A percentile compares a stretch with the other conserved stretches of the same genome.
phyloP scores from a whole-genome alignment of 352 stramenopile species.

The Pythium monospermum region DNA sequence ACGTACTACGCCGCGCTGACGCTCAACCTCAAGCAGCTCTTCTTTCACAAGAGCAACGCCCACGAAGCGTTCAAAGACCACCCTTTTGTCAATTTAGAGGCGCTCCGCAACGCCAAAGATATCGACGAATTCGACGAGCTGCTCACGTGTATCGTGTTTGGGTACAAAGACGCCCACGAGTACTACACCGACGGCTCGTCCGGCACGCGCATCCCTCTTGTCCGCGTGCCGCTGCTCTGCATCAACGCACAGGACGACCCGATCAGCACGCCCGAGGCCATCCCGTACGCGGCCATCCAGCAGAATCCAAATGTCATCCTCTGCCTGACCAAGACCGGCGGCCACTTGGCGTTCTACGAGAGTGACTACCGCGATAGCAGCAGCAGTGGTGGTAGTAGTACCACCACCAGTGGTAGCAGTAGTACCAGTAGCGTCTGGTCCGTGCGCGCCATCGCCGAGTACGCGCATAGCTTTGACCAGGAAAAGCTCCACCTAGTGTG shows the following conservation, averaged over 20 bases:
- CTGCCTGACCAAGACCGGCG: slow-evolving; percentile 52
- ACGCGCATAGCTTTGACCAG: slow-evolving; percentile 38
- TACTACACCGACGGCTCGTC: slow-evolving; percentile 57
- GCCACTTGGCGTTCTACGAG: slow-evolving; percentile 72
- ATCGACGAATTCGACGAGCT: slow-evolving; percentile 63
- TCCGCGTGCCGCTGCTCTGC: slow-evolving; percentile 57
- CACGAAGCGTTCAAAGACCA: slow-evolving; percentile 52
- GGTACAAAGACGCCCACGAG: slow-evolving; percentile 46
- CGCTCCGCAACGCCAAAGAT: slow-evolving; percentile 34
- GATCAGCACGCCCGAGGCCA: slow-evolving; percentile 34
- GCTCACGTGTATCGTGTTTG: slow-evolving; percentile 55
- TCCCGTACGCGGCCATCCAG: slow-evolving; percentile 33
- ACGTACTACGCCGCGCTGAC: slow-evolving; percentile 55
- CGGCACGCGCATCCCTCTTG: slow-evolving; percentile 25
- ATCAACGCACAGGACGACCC: slow-evolving; percentile 61
- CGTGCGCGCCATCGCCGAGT: slow-evolving; percentile 46
- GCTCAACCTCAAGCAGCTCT: slow-evolving; percentile 42
- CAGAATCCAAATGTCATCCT: slow-evolving; percentile 62
- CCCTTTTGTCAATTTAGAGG: slow-evolving; percentile 43
- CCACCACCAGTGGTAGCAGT: background rate
- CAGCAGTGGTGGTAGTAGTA: too few species aligned
- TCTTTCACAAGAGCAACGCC: slow-evolving; percentile 64
- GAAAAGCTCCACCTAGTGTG: too few species aligned
- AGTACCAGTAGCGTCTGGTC: slow-evolving; percentile 33
- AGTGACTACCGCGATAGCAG: slow-evolving; percentile 1